Percentiles rank a stretch among this genome's conserved stretches.
phyloP scores from a whole-genome alignment of 768 basidiomycete genomes.

The Termitomyces sp. region DNA sequence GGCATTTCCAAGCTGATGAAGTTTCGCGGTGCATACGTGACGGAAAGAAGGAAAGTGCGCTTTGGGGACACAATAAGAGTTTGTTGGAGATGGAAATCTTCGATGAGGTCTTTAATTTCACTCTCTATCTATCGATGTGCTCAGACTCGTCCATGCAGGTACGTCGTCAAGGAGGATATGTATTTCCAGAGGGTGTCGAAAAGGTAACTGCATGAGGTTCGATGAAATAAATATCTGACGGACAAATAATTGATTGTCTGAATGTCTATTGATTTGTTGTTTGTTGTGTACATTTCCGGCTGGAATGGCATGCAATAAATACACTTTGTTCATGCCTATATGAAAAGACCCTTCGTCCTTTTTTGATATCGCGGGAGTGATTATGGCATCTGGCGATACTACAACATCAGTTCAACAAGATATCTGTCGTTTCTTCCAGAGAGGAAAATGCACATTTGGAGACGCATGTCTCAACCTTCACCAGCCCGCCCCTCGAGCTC shows the following conservation, averaged over 20 bases:
- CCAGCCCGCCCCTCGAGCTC: not conserved
- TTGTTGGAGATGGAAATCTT: slow-evolving; percentile 79
- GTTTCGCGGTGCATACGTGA: slow-evolving; percentile 73
- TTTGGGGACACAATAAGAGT: slow-evolving; percentile 80
- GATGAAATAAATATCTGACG: not conserved
- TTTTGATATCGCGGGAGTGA: not conserved
- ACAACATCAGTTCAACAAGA: not conserved
- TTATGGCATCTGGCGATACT: not conserved
- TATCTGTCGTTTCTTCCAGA: slow-evolving; percentile 10
- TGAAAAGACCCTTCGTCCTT: not conserved
- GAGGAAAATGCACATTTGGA: slow-evolving; percentile 6
- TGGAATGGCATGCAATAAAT: too few relatives aligned
- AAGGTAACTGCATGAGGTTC: slow-evolving; percentile 24
- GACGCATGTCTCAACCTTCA: slow-evolving; percentile 9
- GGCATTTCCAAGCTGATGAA: slow-evolving; percentile 86
- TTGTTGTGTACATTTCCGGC: not conserved
- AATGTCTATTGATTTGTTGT: not conserved
- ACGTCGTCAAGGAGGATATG: slow-evolving; percentile 61
- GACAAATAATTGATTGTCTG: not conserved
- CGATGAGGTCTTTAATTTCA: slow-evolving; percentile 58
- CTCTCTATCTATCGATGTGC: not conserved
- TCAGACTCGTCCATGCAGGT: slow-evolving; percentile 31
- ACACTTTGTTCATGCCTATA: not conserved
- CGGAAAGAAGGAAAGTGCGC: slow-evolving; percentile 64
- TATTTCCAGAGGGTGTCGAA: slow-evolving; percentile 59